Percentiles rank a stretch among this genome's conserved stretches.
Conservation (phyloP, 2,329 filamentous ascomycete genomes). For the Fusarium avenaceum region DNA sequence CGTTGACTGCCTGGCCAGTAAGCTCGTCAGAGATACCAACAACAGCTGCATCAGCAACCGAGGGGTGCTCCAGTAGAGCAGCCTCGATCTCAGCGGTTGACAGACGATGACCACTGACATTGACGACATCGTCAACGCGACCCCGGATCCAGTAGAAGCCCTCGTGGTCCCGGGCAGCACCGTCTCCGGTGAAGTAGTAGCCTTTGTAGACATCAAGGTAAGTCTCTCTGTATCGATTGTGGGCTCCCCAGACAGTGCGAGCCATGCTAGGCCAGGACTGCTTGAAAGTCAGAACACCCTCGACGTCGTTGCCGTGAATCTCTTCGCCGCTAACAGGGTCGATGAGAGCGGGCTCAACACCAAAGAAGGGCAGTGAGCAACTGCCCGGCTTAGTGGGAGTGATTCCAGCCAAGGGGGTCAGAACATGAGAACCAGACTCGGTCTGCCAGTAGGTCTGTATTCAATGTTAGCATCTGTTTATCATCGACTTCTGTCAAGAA, state of each 20-base stretch:
- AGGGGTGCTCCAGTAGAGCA: constrained; percentile 90
- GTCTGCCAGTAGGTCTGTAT: constrained; percentile 98
- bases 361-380: constrained; percentile 97
- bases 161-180: constrained; percentile 94
- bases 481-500: constrained; percentile 44
- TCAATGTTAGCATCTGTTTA: constrained; percentile 34
- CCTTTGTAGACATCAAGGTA: constrained; percentile 98
- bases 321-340: constrained; percentile 96
- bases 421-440: constrained; percentile 96
- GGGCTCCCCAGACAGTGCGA: constrained; percentile 95
- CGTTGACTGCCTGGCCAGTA: constrained; percentile 96
- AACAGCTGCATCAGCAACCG: constrained; percentile 93
- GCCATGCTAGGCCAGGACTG: constrained; percentile 99
- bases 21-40: constrained; percentile 94
- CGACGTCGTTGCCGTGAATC: constrained; percentile 94
- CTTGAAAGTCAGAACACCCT: constrained; percentile 97
- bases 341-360: constrained; percentile 96
- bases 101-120: constrained; percentile 94
- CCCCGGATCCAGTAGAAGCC: constrained; percentile 99
- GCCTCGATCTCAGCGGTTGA: constrained; percentile 99
- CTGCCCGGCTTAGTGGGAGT: constrained; percentile 97
- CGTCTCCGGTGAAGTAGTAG: constrained; percentile 97
- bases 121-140: constrained; percentile 98
- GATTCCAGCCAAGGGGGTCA: constrained; percentile 90
- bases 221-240: constrained; percentile 99